These are phyloP conservation scores for Boehmeria nivea DNA, from an alignment of 306 rosid genomes.

Conservation along the genomic window DNA sequence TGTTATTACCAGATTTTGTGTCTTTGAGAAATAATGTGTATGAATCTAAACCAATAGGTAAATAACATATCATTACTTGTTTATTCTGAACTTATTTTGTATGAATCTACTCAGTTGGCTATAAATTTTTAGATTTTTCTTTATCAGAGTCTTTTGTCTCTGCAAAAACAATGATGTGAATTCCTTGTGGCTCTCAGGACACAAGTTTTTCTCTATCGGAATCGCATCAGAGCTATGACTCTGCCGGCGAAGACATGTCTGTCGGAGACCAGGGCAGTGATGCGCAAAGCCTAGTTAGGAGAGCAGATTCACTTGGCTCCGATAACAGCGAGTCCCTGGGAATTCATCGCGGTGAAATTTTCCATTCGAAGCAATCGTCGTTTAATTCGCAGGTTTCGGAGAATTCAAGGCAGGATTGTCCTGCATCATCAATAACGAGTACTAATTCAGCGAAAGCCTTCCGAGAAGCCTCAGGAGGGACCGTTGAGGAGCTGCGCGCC, in stretches of 20 bases:
- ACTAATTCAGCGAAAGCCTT: too few species aligned
- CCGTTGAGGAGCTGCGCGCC: conserved; percentile 65
- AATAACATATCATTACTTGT: too few species aligned
- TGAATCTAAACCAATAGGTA: too few species aligned
- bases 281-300: too few species aligned
- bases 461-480: conserved; percentile 45
- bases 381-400: conserved; percentile 28
- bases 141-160: background rate
- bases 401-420: conserved; percentile 23
- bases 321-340: conserved; percentile 21
- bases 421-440: too few species aligned
- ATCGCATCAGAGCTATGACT: conserved; percentile 40
- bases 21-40: too few species aligned
- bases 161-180: conserved; percentile 6
- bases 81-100: background rate
- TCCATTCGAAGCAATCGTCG: conserved; percentile 25
- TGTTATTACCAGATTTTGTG: too few species aligned
- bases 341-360: conserved; percentile 2
- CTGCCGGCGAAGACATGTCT: conserved; percentile 24
- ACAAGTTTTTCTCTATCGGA: conserved; percentile 40
- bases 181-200: conserved; percentile 29
- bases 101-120: too few species aligned
- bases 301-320: conserved; percentile 36
- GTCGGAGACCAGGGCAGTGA: too few species aligned
- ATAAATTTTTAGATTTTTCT: background rate